Evolutionary conservation across 495 filamentous ascomycete species (phyloP).

Genomic region (Lindgomyces ingoldianus): DNA sequence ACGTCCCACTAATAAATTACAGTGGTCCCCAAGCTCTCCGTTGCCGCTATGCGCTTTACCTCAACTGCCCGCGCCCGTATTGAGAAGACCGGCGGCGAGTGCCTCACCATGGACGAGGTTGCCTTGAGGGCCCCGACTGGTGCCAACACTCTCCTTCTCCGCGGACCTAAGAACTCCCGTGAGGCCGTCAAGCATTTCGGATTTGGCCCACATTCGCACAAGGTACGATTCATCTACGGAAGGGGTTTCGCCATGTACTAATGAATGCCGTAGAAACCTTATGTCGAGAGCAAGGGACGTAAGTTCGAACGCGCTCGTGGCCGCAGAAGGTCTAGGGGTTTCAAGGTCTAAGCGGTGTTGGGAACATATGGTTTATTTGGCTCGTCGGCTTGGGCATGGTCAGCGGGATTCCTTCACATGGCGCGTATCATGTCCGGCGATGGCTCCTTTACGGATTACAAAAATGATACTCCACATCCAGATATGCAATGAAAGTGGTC

Average conservation of each 20-base stretch:
- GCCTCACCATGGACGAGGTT: constrained; percentile 92
- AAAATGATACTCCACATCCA: constrained; percentile 34
- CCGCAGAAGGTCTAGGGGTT: constrained; percentile 91
- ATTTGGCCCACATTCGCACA: constrained; percentile 93
- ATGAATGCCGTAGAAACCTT: constrained; percentile 71
- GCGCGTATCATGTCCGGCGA: constrained; percentile 30
- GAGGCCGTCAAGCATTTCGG: constrained; percentile 99
- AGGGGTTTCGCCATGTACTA: constrained; percentile 40
- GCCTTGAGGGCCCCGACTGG: constrained; percentile 91
- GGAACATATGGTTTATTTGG: constrained; percentile 23
- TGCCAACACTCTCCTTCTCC: constrained; percentile 88
- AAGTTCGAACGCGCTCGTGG: constrained; percentile 99
- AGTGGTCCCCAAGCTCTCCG: constrained; percentile 80
- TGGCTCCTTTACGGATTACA: constrained; percentile 23
- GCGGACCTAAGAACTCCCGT: constrained; percentile 93
- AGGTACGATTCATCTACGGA: constrained; percentile 59
- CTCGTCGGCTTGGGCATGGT: constrained; percentile 30
- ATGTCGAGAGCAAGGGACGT: constrained; percentile 95
- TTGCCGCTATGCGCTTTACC: constrained; percentile 94
- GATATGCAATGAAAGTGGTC: constrained; percentile 20
- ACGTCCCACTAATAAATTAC: constrained; percentile 50
- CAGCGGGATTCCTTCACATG: constrained; percentile 21
- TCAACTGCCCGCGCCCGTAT: constrained; percentile 93
- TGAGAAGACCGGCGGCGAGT: constrained; percentile 87
- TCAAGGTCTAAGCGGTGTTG: constrained; percentile 80